Conservation (phyloP, 768 basidiomycete species). For the Erythrobasidium yunnanense region DNA sequence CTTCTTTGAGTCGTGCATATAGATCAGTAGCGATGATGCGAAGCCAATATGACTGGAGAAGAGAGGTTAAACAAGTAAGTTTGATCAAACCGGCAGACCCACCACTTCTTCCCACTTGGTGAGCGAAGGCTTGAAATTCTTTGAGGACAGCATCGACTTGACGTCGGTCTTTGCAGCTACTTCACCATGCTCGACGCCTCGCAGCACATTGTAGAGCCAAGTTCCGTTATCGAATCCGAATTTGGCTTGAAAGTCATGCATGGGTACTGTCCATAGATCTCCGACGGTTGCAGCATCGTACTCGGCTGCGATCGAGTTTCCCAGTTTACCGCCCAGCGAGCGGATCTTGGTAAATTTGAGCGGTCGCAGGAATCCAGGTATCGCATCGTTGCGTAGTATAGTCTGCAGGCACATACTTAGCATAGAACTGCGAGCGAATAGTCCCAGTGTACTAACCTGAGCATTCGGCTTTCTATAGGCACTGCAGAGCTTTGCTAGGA, state of each 20-base stretch:
- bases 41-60: conserved; percentile 61
- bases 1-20: conserved; percentile 69
- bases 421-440: not conserved
- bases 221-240: conserved; percentile 47
- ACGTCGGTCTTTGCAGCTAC: conserved; percentile 72
- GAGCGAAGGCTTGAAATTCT: conserved; percentile 74
- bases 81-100: not conserved
- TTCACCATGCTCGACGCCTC: conserved; percentile 78
- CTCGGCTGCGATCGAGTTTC: conserved; percentile 70
- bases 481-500: conserved; percentile 85
- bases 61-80: not conserved
- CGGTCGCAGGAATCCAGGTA: conserved; percentile 70
- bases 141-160: conserved; percentile 94
- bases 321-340: conserved; percentile 88
- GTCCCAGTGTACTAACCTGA: conserved; percentile 56
- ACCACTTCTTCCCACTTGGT: conserved; percentile 60
- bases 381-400: conserved; percentile 68
- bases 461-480: conserved; percentile 83
- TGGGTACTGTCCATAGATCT: conserved; percentile 61
- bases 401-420: conserved; percentile 48
- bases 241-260: conserved; percentile 44
- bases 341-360: conserved; percentile 90
- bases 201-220: conserved; percentile 84
- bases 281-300: conserved; percentile 81
- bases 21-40: conserved; percentile 82